Evolutionary conservation across 345 rosid species (phyloP).

Genomic region (Corymbia maculata): DNA sequence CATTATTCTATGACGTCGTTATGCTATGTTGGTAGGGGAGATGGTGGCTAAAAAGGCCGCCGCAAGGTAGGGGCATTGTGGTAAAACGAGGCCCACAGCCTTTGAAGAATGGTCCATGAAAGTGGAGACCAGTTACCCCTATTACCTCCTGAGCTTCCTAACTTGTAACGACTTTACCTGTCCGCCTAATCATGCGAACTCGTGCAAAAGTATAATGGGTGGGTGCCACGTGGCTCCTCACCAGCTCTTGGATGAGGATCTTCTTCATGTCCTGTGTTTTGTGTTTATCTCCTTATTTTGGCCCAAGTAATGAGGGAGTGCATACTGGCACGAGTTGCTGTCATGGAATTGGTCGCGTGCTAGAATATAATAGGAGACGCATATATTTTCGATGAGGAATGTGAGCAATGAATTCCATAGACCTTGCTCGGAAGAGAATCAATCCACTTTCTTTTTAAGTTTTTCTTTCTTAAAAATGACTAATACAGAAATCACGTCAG

Average conservation of each 20-base stretch:
- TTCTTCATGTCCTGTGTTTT: neutral
- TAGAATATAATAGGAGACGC: neutral
- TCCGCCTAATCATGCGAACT: conserved; percentile 33
- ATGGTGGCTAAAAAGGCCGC: neutral
- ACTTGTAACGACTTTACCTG: conserved; percentile 65
- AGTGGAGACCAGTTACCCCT: conserved; percentile 29
- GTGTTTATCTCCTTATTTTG: neutral
- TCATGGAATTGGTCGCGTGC: neutral
- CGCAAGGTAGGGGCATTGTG: conserved; percentile 7
- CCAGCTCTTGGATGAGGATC: neutral
- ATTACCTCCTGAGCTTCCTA: conserved; percentile 18
- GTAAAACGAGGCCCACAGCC: conserved; percentile 1
- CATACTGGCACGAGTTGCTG: neutral
- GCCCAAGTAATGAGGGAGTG: neutral
- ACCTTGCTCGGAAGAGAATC: neutral
- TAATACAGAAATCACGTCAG: accelerated
- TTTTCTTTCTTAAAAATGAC: neutral
- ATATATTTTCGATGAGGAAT: neutral
- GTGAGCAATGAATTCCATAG: neutral
- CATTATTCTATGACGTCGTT: neutral
- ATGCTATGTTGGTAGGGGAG: neutral
- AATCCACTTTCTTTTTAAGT: neutral
- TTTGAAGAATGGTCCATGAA: conserved; percentile 27
- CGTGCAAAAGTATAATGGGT: neutral
- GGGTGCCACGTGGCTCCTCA: neutral